phyloP scores from a whole-genome alignment of 257 asterid species.

The Phtheirospermum japonicum region DNA sequence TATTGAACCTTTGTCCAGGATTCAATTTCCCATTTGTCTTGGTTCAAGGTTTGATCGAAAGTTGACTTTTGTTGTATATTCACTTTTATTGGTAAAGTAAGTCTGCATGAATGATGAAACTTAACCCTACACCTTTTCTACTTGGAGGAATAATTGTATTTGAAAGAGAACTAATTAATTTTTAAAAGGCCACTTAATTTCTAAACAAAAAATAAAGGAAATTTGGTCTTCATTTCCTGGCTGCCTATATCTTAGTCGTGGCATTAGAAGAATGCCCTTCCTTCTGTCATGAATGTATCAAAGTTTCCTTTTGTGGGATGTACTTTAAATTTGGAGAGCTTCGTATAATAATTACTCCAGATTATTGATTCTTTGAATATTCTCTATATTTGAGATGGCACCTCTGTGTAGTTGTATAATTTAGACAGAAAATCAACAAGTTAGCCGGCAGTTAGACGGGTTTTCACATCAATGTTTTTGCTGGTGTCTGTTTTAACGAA shows the following conservation, averaged over 20 bases:
- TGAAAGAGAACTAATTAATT: neutral
- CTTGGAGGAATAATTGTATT: neutral
- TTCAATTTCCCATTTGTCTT: neutral
- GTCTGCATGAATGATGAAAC: neutral
- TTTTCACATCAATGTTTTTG: conserved; percentile 11
- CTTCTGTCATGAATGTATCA: conserved; percentile 4
- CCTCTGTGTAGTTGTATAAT: neutral
- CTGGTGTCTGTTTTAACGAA: conserved; percentile 12
- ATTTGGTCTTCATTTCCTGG: conserved; percentile 3
- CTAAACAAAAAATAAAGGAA: conserved; percentile 1
- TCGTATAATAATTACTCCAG: neutral
- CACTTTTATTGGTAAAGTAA: neutral
- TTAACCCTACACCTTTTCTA: neutral
- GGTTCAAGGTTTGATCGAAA: neutral
- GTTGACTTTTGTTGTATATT: neutral
- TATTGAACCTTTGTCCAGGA: neutral
- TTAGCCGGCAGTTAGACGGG: conserved; percentile 1
- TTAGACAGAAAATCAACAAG: neutral
- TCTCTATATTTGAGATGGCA: neutral
- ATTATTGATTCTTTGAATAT: neutral
- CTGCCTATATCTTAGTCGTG: neutral
- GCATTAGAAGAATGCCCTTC: neutral
- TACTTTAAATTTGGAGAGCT: neutral
- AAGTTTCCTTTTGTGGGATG: neutral
- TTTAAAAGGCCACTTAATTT: too few relatives aligned